These are phyloP conservation scores for Cyberlindnera saturnus DNA, from an alignment of 805 yeast genomes.

Conservation along the genomic window DNA sequence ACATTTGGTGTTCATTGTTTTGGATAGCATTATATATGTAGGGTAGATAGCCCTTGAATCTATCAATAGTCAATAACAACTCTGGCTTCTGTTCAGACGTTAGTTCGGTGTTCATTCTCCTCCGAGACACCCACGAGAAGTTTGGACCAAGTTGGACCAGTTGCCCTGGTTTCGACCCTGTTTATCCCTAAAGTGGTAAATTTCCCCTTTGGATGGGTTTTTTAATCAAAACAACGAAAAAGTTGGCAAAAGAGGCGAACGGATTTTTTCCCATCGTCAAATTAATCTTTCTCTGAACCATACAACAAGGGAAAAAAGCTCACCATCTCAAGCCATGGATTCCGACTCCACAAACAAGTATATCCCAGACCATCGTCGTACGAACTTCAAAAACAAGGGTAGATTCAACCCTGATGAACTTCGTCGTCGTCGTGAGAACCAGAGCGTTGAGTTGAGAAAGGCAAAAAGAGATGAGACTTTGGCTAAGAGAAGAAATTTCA, in stretches of 20 bases:
- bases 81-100: too few species aligned
- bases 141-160: neutral
- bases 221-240: constrained; percentile 1
- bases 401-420: constrained; percentile 93
- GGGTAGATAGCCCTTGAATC: too few species aligned
- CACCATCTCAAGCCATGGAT: constrained; percentile 44
- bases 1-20: too few species aligned
- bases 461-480: constrained; percentile 93
- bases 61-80: too few species aligned
- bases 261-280: neutral
- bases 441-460: constrained; percentile 93
- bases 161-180: constrained; percentile 1
- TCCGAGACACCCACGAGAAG: too few species aligned
- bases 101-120: too few species aligned
- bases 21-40: too few species aligned
- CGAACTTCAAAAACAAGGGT: constrained; percentile 91
- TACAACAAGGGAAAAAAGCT: too few species aligned
- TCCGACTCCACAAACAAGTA: constrained; percentile 73
- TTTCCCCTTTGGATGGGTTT: constrained; percentile 7
- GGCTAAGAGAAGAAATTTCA: constrained; percentile 85
- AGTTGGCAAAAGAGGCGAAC: neutral
- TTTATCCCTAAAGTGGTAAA: constrained; percentile 14
- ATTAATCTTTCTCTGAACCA: too few species aligned
- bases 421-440: constrained; percentile 96
- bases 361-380: constrained; percentile 96